Evolutionary conservation across 1,284 basidiomycete species (phyloP).

Genomic region (Cutaneotrichosporon spelunceum): DNA sequence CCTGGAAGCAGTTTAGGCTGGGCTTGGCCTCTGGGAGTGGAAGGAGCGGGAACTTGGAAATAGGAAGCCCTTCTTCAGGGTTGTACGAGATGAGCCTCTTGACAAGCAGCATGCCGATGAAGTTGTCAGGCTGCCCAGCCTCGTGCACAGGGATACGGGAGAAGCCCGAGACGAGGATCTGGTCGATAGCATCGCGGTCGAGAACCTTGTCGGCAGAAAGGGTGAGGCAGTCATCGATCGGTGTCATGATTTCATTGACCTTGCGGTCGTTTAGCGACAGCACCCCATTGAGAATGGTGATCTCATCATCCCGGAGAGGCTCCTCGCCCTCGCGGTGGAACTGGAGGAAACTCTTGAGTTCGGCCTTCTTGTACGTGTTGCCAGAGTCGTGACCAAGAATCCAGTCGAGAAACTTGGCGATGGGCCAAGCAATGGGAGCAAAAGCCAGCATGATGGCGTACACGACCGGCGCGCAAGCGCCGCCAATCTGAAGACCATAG

Average conservation of each 20-base stretch:
- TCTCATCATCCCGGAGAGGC: slow-evolving; percentile 79
- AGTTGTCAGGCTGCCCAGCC: slow-evolving; percentile 68
- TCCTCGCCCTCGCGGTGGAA: slow-evolving; percentile 83
- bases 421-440: slow-evolving; percentile 81
- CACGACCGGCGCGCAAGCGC: slow-evolving; percentile 79
- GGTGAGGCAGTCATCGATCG: slow-evolving; percentile 59
- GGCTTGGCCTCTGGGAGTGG: slow-evolving; percentile 90
- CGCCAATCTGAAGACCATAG: slow-evolving; percentile 86
- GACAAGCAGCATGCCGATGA: slow-evolving; percentile 80
- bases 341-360: slow-evolving; percentile 85
- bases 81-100: slow-evolving; percentile 90
- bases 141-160: slow-evolving; percentile 91
- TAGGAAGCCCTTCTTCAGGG: slow-evolving; percentile 71
- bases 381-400: slow-evolving; percentile 68
- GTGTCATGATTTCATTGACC: slow-evolving; percentile 81
- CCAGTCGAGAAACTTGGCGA: slow-evolving; percentile 77
- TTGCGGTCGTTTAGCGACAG: slow-evolving; percentile 79
- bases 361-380: slow-evolving; percentile 77
- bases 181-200: slow-evolving; percentile 73
- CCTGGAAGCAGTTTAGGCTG: slow-evolving; percentile 72
- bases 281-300: slow-evolving; percentile 81
- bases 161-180: slow-evolving; percentile 75
- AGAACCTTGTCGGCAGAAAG: slow-evolving; percentile 68
- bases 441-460: slow-evolving; percentile 65
- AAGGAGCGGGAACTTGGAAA: slow-evolving; percentile 68